Conservation (phyloP, 352 stramenopile genomes). For the Phytopythium montanum region DNA sequence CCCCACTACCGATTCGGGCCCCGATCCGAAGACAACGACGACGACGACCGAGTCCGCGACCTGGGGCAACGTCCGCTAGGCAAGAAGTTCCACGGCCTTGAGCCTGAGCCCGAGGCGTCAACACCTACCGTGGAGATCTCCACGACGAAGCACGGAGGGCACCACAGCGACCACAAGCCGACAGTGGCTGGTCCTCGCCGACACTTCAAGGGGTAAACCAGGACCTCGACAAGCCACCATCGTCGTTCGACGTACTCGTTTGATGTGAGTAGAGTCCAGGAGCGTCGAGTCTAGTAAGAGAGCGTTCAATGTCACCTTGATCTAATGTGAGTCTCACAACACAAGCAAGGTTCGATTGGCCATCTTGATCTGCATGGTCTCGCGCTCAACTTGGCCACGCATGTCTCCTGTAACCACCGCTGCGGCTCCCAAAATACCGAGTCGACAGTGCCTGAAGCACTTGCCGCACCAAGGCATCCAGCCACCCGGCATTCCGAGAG, state of each 20-base stretch:
- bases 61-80: not conserved
- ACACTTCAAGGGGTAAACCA: not conserved
- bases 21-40: not conserved
- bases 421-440: not conserved
- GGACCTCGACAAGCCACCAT: not conserved
- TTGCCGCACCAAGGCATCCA: too few relatives aligned
- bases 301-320: not conserved
- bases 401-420: not conserved
- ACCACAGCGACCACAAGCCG: not conserved
- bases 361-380: not conserved
- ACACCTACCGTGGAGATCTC: not conserved
- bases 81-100: not conserved
- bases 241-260: not conserved
- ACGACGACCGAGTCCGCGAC: not conserved
- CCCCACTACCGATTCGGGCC: not conserved
- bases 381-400: too few relatives aligned
- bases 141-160: not conserved
- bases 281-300: not conserved
- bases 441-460: not conserved
- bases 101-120: not conserved
- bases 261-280: not conserved
- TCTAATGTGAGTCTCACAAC: not conserved
- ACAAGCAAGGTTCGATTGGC: not conserved
- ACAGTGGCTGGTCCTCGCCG: not conserved
- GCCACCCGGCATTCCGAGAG: too few relatives aligned